Conservation (phyloP, 495 filamentous ascomycete genomes). For the Haplographium delicatum region DNA sequence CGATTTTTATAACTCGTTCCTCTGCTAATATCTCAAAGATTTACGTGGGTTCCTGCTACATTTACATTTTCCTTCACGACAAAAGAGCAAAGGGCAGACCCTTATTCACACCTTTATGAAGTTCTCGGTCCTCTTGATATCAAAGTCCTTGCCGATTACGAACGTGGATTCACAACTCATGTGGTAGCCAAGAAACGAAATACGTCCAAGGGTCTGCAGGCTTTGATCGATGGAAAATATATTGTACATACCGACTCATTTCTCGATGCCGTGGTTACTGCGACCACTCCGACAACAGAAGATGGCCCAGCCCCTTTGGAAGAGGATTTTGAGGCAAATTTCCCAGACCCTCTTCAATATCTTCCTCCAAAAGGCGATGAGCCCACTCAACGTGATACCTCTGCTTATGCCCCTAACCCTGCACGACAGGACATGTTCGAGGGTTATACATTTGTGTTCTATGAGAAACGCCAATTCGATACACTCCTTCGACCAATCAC, state of each 20-base stretch:
- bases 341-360: slow-evolving; percentile 69
- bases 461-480: slow-evolving; percentile 71
- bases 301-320: slow-evolving; percentile 69
- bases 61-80: slow-evolving; percentile 77
- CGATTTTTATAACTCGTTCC: neutral
- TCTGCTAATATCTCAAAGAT: slow-evolving; percentile 24
- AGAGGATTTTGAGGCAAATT: slow-evolving; percentile 71
- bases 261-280: slow-evolving; percentile 66
- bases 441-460: slow-evolving; percentile 85
- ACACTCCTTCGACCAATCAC: slow-evolving; percentile 68
- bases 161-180: slow-evolving; percentile 70
- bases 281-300: slow-evolving; percentile 49
- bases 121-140: slow-evolving; percentile 78
- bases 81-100: slow-evolving; percentile 67
- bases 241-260: slow-evolving; percentile 71
- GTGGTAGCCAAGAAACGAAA: slow-evolving; percentile 88
- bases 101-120: slow-evolving; percentile 56
- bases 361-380: slow-evolving; percentile 75
- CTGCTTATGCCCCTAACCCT: slow-evolving; percentile 64
- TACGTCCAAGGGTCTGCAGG: slow-evolving; percentile 78
- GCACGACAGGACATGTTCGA: slow-evolving; percentile 68
- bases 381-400: slow-evolving; percentile 52
- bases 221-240: slow-evolving; percentile 75
- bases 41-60: slow-evolving; percentile 76
- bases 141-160: slow-evolving; percentile 71